These are phyloP conservation scores for Colletotrichum sp. DNA, from an alignment of 2,329 filamentous ascomycete species.

Conservation along the genomic window DNA sequence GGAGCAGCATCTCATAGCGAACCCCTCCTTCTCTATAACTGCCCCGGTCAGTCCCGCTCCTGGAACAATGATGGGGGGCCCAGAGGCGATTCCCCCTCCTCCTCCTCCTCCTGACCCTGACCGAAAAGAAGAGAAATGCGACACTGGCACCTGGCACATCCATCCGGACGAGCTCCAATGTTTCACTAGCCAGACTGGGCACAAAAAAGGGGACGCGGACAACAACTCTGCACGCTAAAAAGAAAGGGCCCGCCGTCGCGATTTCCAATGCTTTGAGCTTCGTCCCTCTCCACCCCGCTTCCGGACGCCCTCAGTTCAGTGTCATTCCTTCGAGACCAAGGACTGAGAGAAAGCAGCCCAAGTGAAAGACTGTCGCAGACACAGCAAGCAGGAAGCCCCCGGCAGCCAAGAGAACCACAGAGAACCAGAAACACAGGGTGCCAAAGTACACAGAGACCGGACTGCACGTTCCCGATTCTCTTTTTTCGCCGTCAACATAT, in stretches of 20 bases:
- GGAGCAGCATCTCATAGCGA: not conserved
- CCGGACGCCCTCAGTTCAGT: conserved; percentile 6
- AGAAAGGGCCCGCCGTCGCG: conserved; percentile 19
- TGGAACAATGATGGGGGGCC: not conserved
- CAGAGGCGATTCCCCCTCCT: not conserved
- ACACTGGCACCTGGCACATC: conserved; percentile 4
- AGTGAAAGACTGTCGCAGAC: not conserved
- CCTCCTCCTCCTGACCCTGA: not conserved
- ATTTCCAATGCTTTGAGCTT: conserved; percentile 19
- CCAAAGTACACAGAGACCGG: not conserved
- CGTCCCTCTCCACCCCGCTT: conserved; percentile 19
- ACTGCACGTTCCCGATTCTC: not conserved
- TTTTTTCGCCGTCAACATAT: not conserved
- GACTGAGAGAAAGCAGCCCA: not conserved
- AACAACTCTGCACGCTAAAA: conserved; percentile 20
- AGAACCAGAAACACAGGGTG: not conserved
- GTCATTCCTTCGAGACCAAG: not conserved
- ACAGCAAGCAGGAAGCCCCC: not conserved
- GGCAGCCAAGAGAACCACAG: not conserved
- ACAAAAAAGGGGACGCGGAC: conserved; percentile 14
- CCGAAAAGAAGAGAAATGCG: conserved; percentile 11
- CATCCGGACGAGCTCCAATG: conserved; percentile 6
- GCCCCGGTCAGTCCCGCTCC: conserved; percentile 12
- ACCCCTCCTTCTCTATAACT: conserved; percentile 13
- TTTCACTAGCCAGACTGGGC: conserved; percentile 17